phyloP scores from a whole-genome alignment of 2,329 filamentous ascomycete genomes.

The Pyrenochaeta sp. region DNA sequence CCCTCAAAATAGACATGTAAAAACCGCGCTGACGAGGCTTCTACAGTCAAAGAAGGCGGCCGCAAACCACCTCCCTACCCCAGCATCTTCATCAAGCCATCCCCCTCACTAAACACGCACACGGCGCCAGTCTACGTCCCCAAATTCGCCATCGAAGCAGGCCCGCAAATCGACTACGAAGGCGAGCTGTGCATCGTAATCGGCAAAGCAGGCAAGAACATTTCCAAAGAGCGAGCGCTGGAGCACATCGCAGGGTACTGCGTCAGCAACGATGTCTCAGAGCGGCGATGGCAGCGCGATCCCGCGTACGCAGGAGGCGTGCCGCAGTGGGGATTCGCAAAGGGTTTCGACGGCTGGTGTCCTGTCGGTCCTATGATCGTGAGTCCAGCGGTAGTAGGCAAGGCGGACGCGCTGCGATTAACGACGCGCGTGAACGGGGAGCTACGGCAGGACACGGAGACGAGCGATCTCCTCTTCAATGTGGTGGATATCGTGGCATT shows the following conservation, averaged over 20 bases:
- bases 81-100: conserved; percentile 2
- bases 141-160: conserved; percentile 1
- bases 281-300: conserved; percentile 54
- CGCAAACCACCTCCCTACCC: conserved; percentile 2
- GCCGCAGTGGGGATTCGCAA: conserved; percentile 61
- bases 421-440: conserved; percentile 53
- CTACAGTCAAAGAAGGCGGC: conserved; percentile 1
- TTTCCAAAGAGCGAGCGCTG: conserved; percentile 50
- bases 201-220: conserved; percentile 57
- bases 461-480: conserved; percentile 52
- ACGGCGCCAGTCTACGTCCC: neutral
- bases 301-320: neutral
- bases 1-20: neutral
- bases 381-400: conserved; percentile 43
- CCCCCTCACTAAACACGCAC: neutral
- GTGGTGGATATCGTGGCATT: conserved; percentile 52
- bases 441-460: conserved; percentile 48
- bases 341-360: conserved; percentile 60
- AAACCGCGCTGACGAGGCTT: neutral
- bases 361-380: conserved; percentile 59
- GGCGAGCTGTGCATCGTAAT: conserved; percentile 50
- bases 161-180: conserved; percentile 12
- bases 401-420: conserved; percentile 50
- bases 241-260: conserved; percentile 60
- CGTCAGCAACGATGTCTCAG: conserved; percentile 60